Base-by-base conservation (phyloP, 805 yeast species). In the Pichia occidentalis region DNA sequence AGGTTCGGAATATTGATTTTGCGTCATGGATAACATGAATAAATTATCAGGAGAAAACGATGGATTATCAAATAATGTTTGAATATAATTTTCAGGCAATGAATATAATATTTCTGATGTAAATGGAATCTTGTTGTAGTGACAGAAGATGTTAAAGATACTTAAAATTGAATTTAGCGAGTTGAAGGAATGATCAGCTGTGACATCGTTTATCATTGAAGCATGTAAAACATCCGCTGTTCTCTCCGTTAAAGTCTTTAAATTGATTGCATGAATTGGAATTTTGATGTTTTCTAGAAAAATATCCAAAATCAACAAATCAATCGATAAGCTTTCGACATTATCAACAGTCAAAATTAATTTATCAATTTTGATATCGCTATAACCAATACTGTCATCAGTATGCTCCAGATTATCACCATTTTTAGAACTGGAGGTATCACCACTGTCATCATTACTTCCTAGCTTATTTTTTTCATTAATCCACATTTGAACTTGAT, bases 151-250 rank as follows among this genome's bases (percentile, higher is more conserved):
- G 21, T 59, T 59, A 34, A 59, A 44, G 8, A 59, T 54, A 38
- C 60, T 54, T 27, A 59, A 43, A 22, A 54, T 53, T 1, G 49
- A 71, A 56, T 57, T 74, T 52, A 61, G 60, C 8, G 50, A 59
- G 46, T 45, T 63, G 30, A 51, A 52, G 9, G 43, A 43, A n/a
- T 41, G 35, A 27, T 40, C 44, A 12, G 36, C 48, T 25, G 32
- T 43, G 32, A 29, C 23, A 14, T 29, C 48, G 40, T 23, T 46
- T 49, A 33, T 49, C 61, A 57, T 57, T 9, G 86, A 77, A 1
- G 84, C 85, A 49, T 77, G 84, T 37, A 80, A 65, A 36, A 80
- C 59, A 54, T 80, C 84, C 0, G 85, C 76, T 0, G 85, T 78
- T 54, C 88, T 64, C 39, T 81, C 80, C 1, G 82, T 73, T 34